These are phyloP conservation scores for Nyctanthes arbortristis DNA, from an alignment of 257 asterid genomes.

Conservation along the genomic window DNA sequence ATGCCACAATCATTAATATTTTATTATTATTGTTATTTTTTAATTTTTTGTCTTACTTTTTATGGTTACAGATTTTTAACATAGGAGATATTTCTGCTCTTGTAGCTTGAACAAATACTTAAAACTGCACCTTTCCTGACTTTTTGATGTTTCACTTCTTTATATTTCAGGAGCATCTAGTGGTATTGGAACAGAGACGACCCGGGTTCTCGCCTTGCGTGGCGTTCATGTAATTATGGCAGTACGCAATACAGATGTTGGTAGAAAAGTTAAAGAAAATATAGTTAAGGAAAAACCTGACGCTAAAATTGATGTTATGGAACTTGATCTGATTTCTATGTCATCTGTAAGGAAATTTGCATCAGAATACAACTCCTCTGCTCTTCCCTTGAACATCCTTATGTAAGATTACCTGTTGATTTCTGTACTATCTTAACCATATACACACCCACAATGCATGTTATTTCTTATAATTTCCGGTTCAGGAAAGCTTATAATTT, in stretches of 20 bases:
- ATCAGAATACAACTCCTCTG: constrained; percentile 42
- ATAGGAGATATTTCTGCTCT: neutral
- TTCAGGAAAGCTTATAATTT: no score
- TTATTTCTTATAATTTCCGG: neutral
- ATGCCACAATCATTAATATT: neutral
- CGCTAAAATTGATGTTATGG: constrained; percentile 69
- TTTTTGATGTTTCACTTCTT: neutral
- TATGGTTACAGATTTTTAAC: neutral
- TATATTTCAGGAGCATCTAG: constrained; percentile 70
- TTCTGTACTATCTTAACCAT: neutral
- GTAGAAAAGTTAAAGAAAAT: constrained; percentile 39
- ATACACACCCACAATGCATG: neutral
- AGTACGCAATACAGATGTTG: constrained; percentile 46
- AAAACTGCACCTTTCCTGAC: neutral
- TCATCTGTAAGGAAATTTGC: constrained; percentile 59
- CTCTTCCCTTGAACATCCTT: constrained; percentile 55
- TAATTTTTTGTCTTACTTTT: neutral
- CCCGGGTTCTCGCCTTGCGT: constrained; percentile 48
- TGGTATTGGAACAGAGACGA: constrained; percentile 63
- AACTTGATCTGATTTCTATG: constrained; percentile 57
- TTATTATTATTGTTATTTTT: no score
- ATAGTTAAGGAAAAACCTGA: constrained; percentile 45
- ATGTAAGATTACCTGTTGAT: constrained; percentile 38
- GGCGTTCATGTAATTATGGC: constrained; percentile 73
- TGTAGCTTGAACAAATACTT: neutral